Evolutionary conservation across 371 early-diverging fungal species (phyloP), one percentile per base, ranked within the genome.

Genomic region (Ecytonucleospora hepatopenaei): DNA sequence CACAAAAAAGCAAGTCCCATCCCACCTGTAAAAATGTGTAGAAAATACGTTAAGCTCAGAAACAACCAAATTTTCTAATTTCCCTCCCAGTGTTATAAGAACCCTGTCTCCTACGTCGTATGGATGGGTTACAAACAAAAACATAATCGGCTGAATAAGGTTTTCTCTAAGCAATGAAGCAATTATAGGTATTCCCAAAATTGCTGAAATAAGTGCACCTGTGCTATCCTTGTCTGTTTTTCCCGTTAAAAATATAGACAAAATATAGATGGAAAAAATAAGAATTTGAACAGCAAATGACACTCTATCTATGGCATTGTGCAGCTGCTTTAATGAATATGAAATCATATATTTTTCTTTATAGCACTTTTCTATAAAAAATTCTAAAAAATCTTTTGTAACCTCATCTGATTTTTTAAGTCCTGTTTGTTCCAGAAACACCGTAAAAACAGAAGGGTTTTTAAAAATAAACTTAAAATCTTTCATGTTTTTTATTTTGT

Each of bases 71-170:
- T 81, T 81, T 48, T 75, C 74, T 54, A 59, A 57, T 21, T 59
- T 62, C 21, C 68, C 68, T 12, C 74, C 77, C 30, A 80, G 48
- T 28, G 69, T 62, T 19, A 81, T 64, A 53, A 71, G 59, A 2
- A 81, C 69, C 60, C 81, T 55, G 57, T 81, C 81, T 23, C 81
- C 81, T 27, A 81, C 72, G 54, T 79, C 81, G 63, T 72, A 81
- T 16, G 81, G 81, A 66, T 81, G 79, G 5, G 78, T 76, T 32
- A 74, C 62, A 72, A 81, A 79, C 26, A 81, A 48, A 60, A 81
- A 79, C 12, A 81, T 75, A 40, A 79, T 67, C 24, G 71, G 67
- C 57, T 75, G 62, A 24, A 81, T 70, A 28, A 76, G 72, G 57
- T 72, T 73, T 16, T 69, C 62, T n/a, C 65, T 61, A 48, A 71